Evolutionary conservation across 345 rosid genomes (phyloP).

Genomic region (Eucalyptus pumila): DNA sequence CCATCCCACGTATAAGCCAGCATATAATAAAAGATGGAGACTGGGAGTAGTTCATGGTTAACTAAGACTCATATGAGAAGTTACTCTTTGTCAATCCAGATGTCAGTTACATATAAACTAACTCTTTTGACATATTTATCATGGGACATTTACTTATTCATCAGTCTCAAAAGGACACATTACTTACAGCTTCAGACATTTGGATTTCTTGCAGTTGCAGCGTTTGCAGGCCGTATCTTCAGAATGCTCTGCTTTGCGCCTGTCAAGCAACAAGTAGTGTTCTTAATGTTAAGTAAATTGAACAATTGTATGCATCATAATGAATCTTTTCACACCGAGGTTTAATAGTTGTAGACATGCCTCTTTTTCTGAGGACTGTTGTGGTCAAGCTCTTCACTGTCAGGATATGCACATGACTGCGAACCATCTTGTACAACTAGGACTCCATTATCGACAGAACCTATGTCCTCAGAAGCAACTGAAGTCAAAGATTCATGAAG

Average conservation of each 20-base stretch:
- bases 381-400: constrained; percentile 38
- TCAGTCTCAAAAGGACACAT: not conserved
- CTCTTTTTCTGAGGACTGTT: constrained; percentile 77
- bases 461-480: constrained; percentile 19
- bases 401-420: constrained; percentile 17
- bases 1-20: not conserved
- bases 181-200: constrained; percentile 97
- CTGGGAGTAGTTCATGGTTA: not conserved
- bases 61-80: not conserved
- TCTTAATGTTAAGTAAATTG: not conserved
- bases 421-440: constrained; percentile 35
- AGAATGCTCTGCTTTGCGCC: constrained; percentile 46
- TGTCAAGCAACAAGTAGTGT: not conserved
- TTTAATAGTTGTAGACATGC: constrained; percentile 6
- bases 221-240: constrained; percentile 80
- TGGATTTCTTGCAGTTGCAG: constrained; percentile 92
- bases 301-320: not conserved
- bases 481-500: constrained; percentile 21
- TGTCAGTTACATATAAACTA: not conserved
- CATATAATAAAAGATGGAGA: not conserved
- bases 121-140: not conserved
- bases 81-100: not conserved
- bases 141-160: not conserved
- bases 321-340: not conserved
- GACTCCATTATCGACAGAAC: constrained; percentile 16